Conservation (phyloP, 2,329 filamentous ascomycete genomes). For the Balansia obtecta region DNA sequence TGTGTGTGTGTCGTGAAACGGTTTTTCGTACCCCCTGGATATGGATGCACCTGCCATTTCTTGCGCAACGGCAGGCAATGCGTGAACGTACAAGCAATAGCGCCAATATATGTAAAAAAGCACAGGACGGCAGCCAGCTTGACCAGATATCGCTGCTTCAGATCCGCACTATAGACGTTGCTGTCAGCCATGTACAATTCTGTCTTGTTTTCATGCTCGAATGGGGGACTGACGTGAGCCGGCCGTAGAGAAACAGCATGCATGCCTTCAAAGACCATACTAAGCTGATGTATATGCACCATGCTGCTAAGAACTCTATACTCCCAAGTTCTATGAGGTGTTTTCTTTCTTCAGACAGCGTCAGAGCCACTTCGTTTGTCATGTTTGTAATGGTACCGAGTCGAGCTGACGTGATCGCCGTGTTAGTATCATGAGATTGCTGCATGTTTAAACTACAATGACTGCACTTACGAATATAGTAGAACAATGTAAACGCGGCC, state of each 20-base stretch:
- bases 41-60: conserved; percentile 28
- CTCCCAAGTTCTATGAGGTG: conserved; percentile 19
- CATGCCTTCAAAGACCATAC: conserved; percentile 31
- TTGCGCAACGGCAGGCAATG: conserved; percentile 23
- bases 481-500: background rate
- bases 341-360: conserved; percentile 18
- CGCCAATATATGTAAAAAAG: conserved; percentile 18
- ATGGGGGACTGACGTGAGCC: conserved; percentile 24
- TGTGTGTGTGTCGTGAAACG: background rate
- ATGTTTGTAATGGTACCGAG: conserved; percentile 27
- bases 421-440: background rate
- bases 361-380: conserved; percentile 17
- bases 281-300: conserved; percentile 28
- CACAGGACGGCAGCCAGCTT: conserved; percentile 21
- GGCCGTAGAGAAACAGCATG: conserved; percentile 29
- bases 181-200: background rate
- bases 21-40: conserved; percentile 23
- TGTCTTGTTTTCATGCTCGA: background rate
- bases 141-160: conserved; percentile 13
- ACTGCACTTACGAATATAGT: background rate
- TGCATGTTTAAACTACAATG: background rate
- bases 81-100: conserved; percentile 21
- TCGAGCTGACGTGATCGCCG: conserved; percentile 14
- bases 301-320: conserved; percentile 23
- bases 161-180: conserved; percentile 16